These are phyloP conservation scores for Populus simonii DNA, from an alignment of 345 rosid species.

Conservation along the genomic window DNA sequence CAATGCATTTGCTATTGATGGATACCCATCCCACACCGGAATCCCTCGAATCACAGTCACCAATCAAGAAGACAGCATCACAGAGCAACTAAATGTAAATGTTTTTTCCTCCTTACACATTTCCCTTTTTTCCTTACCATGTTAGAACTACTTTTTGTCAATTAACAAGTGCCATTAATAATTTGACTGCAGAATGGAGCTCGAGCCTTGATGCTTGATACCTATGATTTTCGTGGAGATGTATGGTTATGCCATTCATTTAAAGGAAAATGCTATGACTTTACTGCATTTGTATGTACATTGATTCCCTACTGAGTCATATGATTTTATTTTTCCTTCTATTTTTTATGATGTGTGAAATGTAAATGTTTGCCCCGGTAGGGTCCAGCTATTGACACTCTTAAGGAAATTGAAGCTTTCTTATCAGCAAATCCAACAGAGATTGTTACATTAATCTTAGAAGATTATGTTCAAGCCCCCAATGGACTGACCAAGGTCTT, in stretches of 20 bases:
- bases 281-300: conserved; percentile 53
- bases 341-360: too few species aligned
- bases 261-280: conserved; percentile 56
- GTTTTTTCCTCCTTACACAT: not conserved
- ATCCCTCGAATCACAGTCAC: conserved; percentile 45
- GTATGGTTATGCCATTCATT: conserved; percentile 74
- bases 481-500: conserved; percentile 58
- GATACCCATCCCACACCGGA: conserved; percentile 36
- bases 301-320: too few species aligned
- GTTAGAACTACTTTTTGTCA: not conserved
- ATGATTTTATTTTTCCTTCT: not conserved
- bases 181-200: conserved; percentile 50
- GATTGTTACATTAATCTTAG: conserved; percentile 59
- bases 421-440: conserved; percentile 56
- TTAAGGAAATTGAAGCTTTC: conserved; percentile 61
- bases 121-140: not conserved
- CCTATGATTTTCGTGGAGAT: conserved; percentile 60
- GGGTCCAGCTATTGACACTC: conserved; percentile 58
- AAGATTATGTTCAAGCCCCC: conserved; percentile 59
- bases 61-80: conserved; percentile 65
- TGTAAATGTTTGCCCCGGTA: not conserved
- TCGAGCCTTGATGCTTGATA: conserved; percentile 64
- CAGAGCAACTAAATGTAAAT: conserved; percentile 55
- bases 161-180: not conserved
- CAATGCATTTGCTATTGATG: conserved; percentile 55